phyloP scores from a whole-genome alignment of 208 protist genomes.

The Leishmania turanica region DNA sequence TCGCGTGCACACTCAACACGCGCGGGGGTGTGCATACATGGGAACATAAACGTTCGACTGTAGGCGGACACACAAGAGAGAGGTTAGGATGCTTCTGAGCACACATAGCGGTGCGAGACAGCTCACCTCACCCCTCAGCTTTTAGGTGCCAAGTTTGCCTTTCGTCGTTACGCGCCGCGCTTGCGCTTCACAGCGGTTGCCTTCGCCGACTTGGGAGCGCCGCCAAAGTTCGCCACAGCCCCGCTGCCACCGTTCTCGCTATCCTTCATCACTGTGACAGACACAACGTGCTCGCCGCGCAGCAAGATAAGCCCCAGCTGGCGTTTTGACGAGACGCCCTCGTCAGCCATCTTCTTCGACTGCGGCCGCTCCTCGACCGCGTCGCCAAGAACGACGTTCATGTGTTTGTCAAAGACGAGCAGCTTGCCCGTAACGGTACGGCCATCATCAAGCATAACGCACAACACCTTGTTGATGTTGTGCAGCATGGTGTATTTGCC shows the following conservation, averaged over 20 bases:
- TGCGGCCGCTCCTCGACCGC: slow-evolving; percentile 55
- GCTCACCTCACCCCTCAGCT: not conserved
- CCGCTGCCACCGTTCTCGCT: slow-evolving; percentile 4
- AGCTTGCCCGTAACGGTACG: slow-evolving; percentile 75
- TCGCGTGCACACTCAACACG: not conserved
- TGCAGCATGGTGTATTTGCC: slow-evolving; percentile 72
- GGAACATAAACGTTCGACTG: not conserved
- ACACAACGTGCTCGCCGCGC: slow-evolving; percentile 85
- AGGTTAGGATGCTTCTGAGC: not conserved
- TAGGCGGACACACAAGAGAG: not conserved
- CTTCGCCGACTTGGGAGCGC: slow-evolving; percentile 45
- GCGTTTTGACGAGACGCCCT: slow-evolving; percentile 53
- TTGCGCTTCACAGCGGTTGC: slow-evolving; percentile 44
- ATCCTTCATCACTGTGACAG: slow-evolving; percentile 65
- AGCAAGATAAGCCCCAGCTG: slow-evolving; percentile 77
- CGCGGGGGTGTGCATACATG: not conserved
- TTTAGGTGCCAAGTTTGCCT: not conserved
- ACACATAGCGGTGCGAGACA: not conserved
- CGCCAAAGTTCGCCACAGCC: slow-evolving; percentile 30
- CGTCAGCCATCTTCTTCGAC: slow-evolving; percentile 72
- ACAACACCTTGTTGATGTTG: slow-evolving; percentile 85
- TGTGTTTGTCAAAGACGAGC: slow-evolving; percentile 86
- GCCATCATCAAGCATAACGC: slow-evolving; percentile 73
- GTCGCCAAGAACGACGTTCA: slow-evolving; percentile 87
- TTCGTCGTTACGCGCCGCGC: slow-evolving; percentile 22